Percentiles rank a stretch among this genome's conserved stretches.
Conservation (phyloP, 1,284 basidiomycete species). For the Pascua guehoae region DNA sequence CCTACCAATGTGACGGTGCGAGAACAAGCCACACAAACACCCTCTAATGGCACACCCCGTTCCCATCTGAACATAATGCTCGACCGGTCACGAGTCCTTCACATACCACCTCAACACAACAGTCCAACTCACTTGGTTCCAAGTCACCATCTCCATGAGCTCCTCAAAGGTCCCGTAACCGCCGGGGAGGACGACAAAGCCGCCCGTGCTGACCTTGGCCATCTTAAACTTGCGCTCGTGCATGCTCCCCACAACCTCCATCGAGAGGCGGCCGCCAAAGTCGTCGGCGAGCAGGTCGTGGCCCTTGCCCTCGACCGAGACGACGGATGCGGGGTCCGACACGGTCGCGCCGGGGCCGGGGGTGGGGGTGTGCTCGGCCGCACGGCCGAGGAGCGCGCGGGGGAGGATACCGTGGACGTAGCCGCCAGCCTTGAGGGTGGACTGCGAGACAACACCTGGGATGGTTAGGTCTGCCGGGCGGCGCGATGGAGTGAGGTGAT, state of each 20-base stretch:
- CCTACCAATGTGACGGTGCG: too few species aligned
- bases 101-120: neutral
- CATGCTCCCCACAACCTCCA: slow-evolving; percentile 72
- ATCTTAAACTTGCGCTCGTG: slow-evolving; percentile 87
- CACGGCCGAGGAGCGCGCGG: slow-evolving; percentile 53
- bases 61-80: too few species aligned
- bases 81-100: too few species aligned
- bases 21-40: too few species aligned
- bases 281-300: slow-evolving; percentile 49
- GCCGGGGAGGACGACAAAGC: slow-evolving; percentile 82
- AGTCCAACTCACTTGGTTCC: slow-evolving; percentile 53
- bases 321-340: slow-evolving; percentile 2
- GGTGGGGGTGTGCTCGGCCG: slow-evolving; percentile 31
- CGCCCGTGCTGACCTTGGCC: slow-evolving; percentile 66
- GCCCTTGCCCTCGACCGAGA: slow-evolving; percentile 38
- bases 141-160: slow-evolving; percentile 85
- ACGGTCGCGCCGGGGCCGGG: neutral
- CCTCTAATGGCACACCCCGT: too few species aligned
- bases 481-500: too few species aligned
- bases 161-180: slow-evolving; percentile 92
- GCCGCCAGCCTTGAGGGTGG: slow-evolving; percentile 66
- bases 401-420: slow-evolving; percentile 78
- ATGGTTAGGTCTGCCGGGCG: neutral
- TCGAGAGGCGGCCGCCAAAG: slow-evolving; percentile 36
- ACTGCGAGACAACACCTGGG: slow-evolving; percentile 63